Conservation (phyloP, 2,329 filamentous ascomycete genomes). For the Fusarium sp. region DNA sequence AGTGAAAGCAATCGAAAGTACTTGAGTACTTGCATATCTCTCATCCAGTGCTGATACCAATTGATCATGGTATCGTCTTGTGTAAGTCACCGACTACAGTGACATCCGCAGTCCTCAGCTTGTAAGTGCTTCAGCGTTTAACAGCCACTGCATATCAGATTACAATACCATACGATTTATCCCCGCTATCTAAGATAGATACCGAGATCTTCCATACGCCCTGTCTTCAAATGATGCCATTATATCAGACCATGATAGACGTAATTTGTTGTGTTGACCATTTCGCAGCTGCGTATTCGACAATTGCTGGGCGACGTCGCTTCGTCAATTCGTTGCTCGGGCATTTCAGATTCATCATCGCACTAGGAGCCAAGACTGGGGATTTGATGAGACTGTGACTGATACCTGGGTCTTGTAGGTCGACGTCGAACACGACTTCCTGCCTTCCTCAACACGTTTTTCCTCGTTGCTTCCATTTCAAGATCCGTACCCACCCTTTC, state of each 20-base stretch:
- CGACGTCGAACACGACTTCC: slow-evolving; percentile 33
- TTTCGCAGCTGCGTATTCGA: slow-evolving; percentile 35
- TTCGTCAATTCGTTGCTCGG: background rate
- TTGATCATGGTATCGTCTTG: background rate
- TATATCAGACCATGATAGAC: slow-evolving; percentile 44
- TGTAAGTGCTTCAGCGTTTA: slow-evolving; percentile 16
- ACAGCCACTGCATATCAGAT: slow-evolving; percentile 31
- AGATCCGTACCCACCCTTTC: slow-evolving; percentile 42
- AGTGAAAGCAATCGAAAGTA: background rate
- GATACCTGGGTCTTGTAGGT: slow-evolving; percentile 20
- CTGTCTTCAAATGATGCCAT: slow-evolving; percentile 30
- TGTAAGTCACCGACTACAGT: background rate
- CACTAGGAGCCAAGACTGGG: background rate
- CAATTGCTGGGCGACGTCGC: slow-evolving; percentile 31
- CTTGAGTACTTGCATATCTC: background rate
- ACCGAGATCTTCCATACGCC: slow-evolving; percentile 27
- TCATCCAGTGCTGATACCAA: background rate
- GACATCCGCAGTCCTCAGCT: background rate
- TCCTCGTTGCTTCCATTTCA: slow-evolving; percentile 8
- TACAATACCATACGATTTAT: slow-evolving; percentile 6
- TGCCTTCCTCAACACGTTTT: slow-evolving; percentile 41
- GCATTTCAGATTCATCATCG: background rate
- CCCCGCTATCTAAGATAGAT: slow-evolving; percentile 15
- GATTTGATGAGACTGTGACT: background rate
- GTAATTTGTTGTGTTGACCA: slow-evolving; percentile 16